Percentiles rank a stretch among this genome's conserved stretches.
Conservation (phyloP, 2,329 filamentous ascomycete genomes). For the Sporothrix mexicana region DNA sequence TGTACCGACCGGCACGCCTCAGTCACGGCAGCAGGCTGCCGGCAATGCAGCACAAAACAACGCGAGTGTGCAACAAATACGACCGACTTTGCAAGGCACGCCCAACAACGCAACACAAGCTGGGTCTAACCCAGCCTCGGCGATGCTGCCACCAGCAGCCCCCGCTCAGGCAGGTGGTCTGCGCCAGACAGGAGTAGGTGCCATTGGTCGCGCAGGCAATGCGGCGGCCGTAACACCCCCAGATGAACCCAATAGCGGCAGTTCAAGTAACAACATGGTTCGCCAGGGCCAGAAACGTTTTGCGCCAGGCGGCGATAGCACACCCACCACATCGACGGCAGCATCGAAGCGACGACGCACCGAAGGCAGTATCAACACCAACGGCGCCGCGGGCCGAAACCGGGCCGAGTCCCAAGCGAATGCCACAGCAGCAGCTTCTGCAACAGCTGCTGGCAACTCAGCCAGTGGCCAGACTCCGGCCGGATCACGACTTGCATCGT, state of each 20-base stretch:
- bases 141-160: conserved; percentile 19
- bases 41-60: conserved; percentile 11
- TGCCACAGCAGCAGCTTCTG: background rate
- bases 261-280: conserved; percentile 21
- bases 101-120: background rate
- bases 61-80: conserved; percentile 25
- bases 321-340: conserved; percentile 29
- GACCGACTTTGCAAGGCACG: conserved; percentile 9
- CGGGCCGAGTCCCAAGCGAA: conserved; percentile 11
- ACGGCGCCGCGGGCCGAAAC: conserved; percentile 28
- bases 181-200: conserved; percentile 26
- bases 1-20: conserved; percentile 29
- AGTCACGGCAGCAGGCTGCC: conserved; percentile 32
- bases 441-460: background rate
- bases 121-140: background rate
- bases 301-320: conserved; percentile 36
- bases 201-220: conserved; percentile 24
- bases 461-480: background rate
- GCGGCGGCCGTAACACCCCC: conserved; percentile 59
- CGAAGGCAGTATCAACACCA: conserved; percentile 39
- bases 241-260: conserved; percentile 50
- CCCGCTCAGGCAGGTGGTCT: background rate
- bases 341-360: conserved; percentile 48
- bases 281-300: conserved; percentile 50
- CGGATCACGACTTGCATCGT: background rate